Evolutionary conservation across 2,329 filamentous ascomycete species (phyloP).

Genomic region (Epichloe glyceriae): DNA sequence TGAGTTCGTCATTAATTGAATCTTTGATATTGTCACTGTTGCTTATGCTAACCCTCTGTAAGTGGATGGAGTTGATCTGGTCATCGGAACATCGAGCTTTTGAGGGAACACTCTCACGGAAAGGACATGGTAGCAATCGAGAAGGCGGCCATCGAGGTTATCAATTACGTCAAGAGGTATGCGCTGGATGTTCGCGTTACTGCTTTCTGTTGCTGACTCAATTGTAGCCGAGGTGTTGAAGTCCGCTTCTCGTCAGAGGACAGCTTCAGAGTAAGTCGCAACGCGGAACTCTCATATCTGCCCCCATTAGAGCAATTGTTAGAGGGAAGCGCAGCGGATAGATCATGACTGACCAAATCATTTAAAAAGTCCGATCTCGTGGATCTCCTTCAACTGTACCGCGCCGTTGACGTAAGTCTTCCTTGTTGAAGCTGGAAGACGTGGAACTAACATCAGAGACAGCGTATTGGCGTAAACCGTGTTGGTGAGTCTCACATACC

Average conservation of each 20-base stretch:
- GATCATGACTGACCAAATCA: background rate
- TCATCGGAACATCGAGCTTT: slow-evolving; percentile 70
- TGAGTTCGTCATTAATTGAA: background rate
- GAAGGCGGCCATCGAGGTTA: slow-evolving; percentile 41
- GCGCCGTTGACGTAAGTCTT: slow-evolving; percentile 49
- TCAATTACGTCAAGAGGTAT: slow-evolving; percentile 9
- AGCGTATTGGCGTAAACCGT: slow-evolving; percentile 1
- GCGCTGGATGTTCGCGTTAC: background rate
- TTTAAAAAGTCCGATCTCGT: slow-evolving; percentile 36
- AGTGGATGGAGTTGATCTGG: slow-evolving; percentile 37
- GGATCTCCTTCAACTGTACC: slow-evolving; percentile 69
- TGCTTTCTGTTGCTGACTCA: background rate
- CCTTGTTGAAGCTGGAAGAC: background rate
- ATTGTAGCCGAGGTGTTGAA: slow-evolving; percentile 3
- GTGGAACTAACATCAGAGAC: background rate
- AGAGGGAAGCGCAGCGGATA: background rate
- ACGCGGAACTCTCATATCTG: background rate
- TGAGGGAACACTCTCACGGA: slow-evolving; percentile 76
- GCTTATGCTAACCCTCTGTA: background rate
- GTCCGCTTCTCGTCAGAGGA: slow-evolving; percentile 49
- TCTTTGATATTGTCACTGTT: background rate
- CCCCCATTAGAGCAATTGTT: background rate
- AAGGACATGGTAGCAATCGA: slow-evolving; percentile 72
- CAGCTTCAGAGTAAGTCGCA: slow-evolving; percentile 49
- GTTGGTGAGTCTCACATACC: background rate